Evolutionary conservation across 805 yeast species (phyloP).

Genomic region (Yarrowia deformans): DNA sequence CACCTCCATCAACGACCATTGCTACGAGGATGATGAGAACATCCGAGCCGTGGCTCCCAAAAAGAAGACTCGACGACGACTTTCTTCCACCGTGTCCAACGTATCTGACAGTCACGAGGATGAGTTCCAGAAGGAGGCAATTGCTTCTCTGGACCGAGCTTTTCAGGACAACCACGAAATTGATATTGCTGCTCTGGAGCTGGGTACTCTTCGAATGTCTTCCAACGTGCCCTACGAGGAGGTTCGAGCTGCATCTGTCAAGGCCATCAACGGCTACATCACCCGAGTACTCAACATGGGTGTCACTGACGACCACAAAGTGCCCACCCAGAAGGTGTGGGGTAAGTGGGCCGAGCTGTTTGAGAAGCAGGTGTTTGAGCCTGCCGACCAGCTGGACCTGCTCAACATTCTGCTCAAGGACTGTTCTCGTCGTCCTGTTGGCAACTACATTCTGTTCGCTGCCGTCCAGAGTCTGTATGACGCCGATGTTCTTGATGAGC

Average conservation of each 20-base stretch:
- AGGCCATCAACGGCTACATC: conserved; percentile 73
- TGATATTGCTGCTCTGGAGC: conserved; percentile 90
- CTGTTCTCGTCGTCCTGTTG: conserved; percentile 54
- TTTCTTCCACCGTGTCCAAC: conserved; percentile 53
- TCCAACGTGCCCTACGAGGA: conserved; percentile 95
- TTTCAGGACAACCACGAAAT: conserved; percentile 90
- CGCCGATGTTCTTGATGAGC: conserved; percentile 82
- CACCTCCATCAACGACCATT: conserved; percentile 46
- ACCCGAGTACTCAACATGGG: conserved; percentile 73
- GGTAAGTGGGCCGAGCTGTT: conserved; percentile 82
- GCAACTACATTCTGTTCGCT: conserved; percentile 57
- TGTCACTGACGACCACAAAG: conserved; percentile 75
- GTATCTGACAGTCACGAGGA: conserved; percentile 61
- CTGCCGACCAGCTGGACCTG: conserved; percentile 78
- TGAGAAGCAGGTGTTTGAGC: conserved; percentile 83
- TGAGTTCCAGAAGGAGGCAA: conserved; percentile 85
- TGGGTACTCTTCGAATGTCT: conserved; percentile 95
- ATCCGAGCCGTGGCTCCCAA: conserved; percentile 34
- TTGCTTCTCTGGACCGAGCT: conserved; percentile 91
- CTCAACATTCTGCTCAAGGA: conserved; percentile 57
- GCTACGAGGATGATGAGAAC: conserved; percentile 36
- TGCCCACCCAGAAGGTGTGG: conserved; percentile 78
- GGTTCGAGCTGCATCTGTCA: conserved; percentile 80
- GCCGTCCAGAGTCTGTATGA: conserved; percentile 75
- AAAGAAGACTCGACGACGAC: conserved; percentile 43